These are phyloP conservation scores for Xylaria sp. DNA, from an alignment of 2,329 filamentous ascomycete species.

Conservation along the genomic window DNA sequence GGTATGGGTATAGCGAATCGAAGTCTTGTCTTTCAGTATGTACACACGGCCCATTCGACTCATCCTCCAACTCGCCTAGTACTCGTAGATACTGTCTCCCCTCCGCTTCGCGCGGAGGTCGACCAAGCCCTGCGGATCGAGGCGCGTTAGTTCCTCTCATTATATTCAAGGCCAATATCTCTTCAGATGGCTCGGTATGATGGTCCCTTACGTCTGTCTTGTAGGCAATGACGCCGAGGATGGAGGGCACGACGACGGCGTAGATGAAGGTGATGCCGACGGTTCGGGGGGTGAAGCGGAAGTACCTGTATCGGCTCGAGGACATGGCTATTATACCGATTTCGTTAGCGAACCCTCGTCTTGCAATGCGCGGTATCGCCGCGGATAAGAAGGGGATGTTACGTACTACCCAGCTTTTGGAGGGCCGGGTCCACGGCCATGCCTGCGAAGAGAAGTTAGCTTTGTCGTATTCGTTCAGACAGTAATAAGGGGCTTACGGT, in stretches of 20 bases:
- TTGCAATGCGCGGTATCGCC: too few relatives aligned
- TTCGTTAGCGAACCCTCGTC: neutral
- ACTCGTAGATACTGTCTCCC: slow-evolving; percentile 79
- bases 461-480: neutral
- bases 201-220: slow-evolving; percentile 66
- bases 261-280: slow-evolving; percentile 76
- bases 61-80: slow-evolving; percentile 40
- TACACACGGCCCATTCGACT: slow-evolving; percentile 4
- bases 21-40: neutral
- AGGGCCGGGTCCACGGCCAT: slow-evolving; percentile 44
- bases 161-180: too few relatives aligned
- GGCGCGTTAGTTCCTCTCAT: neutral
- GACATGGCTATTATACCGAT: slow-evolving; percentile 59
- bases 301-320: slow-evolving; percentile 84
- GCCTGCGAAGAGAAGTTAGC: slow-evolving; percentile 36
- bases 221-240: slow-evolving; percentile 68
- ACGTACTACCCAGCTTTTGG: slow-evolving; percentile 43
- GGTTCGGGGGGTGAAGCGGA: slow-evolving; percentile 84
- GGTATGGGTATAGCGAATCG: too few relatives aligned
- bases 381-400: neutral
- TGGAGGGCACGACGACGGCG: slow-evolving; percentile 63
- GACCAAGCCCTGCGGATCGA: slow-evolving; percentile 67
- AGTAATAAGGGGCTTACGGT: slow-evolving; percentile 32
- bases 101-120: slow-evolving; percentile 81
- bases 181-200: too few relatives aligned